phyloP scores from a whole-genome alignment of 73 alveolate species.

The Symbiodinium natans region DNA sequence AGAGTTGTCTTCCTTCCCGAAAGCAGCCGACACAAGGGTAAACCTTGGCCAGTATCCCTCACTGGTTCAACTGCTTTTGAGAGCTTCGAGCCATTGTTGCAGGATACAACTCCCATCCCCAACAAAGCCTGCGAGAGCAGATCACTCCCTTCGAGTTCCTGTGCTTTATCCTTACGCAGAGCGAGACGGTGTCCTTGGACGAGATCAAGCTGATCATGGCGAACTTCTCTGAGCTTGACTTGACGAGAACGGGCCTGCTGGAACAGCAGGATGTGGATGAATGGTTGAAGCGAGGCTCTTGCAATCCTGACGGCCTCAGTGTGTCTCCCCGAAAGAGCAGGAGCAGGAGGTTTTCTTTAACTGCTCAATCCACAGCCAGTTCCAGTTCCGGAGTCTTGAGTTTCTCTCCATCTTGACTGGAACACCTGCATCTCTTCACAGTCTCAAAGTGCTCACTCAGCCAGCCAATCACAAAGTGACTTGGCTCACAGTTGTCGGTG shows the following conservation, averaged over 20 bases:
- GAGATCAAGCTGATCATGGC: slow-evolving; percentile 82
- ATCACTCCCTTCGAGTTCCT: slow-evolving; percentile 75
- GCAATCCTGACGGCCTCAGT: slow-evolving; percentile 68
- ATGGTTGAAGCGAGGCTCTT: slow-evolving; percentile 71
- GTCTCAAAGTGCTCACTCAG: background rate
- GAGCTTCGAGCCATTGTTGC: background rate
- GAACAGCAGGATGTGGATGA: slow-evolving; percentile 50
- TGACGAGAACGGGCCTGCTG: slow-evolving; percentile 37
- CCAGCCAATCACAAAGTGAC: background rate
- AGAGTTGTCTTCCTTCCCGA: too few species aligned
- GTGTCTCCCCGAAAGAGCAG: background rate
- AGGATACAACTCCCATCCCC: slow-evolving; percentile 32
- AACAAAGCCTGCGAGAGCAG: slow-evolving; percentile 68
- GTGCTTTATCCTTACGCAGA: slow-evolving; percentile 82
- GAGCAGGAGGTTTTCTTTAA: background rate
- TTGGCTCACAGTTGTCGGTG: background rate
- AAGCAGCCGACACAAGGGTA: too few species aligned
- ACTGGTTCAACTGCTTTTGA: too few species aligned
- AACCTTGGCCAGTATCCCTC: too few species aligned
- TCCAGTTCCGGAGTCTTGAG: background rate
- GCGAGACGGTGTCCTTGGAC: slow-evolving; percentile 51
- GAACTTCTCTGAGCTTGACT: slow-evolving; percentile 48
- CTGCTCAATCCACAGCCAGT: slow-evolving; percentile 18
- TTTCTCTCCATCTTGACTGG: background rate
- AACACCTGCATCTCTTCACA: too few species aligned